Evolutionary conservation across 176 grass and related monocot species (phyloP), one percentile per base, ranked within the genome.

Genomic region (Oryza longistaminata): DNA sequence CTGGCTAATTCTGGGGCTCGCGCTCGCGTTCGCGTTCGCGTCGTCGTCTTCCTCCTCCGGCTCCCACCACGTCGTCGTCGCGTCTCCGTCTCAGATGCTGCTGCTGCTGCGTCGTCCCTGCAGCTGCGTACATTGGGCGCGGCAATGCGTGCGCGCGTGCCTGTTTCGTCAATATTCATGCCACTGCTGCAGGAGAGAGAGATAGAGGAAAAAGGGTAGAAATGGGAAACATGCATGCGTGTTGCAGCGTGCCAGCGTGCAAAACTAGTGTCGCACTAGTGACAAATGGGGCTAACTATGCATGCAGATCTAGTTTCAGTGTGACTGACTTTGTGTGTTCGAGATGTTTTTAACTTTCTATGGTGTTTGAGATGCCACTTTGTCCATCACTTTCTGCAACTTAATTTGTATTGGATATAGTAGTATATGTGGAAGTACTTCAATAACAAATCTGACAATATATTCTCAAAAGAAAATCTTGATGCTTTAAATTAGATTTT

Each of bases 11-110:
- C 29, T 31, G 29, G 29, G 29, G 34, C 61, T 83, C 80, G 89
- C 69, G 40, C 76, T 87, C 70, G 22, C 46, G 68, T 60, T 87
- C 70, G 22, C 46, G 68, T 60, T 68, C 67, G 16, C 70, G 16
- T 34, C 73, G 9, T 73, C 44, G 3, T 70, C 71, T 49, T 11
- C 49, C 5, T 52, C 49, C 6, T 49, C 46, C 46, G 11, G 3
- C 0, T 6, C 10, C 34, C 71, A 8, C 26, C 25, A 12, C 83
- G 25, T 2, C 26, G 25, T 2, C 26, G 35, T 16, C 83, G 25
- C 3, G 34, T 58, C 64, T 53, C 71, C 64, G 16, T 48, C 85
- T 62, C 83, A 71, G 74, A 60, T 62, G 2, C 31, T 5, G 27
- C 60, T 62, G 2, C 31, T 5, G 27, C 60, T 2, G 21, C 15